Base-by-base conservation (phyloP, 805 yeast genomes). In the Wickerhamiella slavikovae region DNA sequence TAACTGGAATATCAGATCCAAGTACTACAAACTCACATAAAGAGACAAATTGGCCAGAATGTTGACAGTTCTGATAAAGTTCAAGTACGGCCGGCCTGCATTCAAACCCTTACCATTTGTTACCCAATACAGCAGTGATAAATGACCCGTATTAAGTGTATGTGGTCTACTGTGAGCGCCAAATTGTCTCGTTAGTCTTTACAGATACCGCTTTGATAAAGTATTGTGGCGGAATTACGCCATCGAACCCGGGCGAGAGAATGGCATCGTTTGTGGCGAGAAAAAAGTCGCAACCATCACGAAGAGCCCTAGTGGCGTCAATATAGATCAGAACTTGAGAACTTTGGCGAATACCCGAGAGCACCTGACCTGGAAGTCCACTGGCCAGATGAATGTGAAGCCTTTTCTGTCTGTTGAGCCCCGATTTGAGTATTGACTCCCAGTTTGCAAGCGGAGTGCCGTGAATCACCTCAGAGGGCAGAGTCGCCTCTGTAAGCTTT, bases 301-400 rank as follows among this genome's bases (percentile, higher is more conserved):
- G 54, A 20, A 66, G 37, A 17, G 76, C 57, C 36, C 58, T 58
- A 3, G 47, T 55, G 2, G 64, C 52, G 41, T 82, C 69, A 3
- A 85, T 44, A 42, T 64, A 75, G 3, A 89, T 71, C 31, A 69
- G 50, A 1, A 75, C 66, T 17, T 57, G 45, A 31, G 70, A 53
- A 24, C 57, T 54, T n/a, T 49, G 40, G 29, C 95, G 57, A 57
- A 80, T 66, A 0, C 96, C 96, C 36, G 83, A 69, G 10, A 73
- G 58, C 10, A 71, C 71, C 3, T 57, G 55, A 2, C 57, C 53
- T 1, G 67, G 62, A 7, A 66, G 39, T 9, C 71, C 72, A 1
- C 66, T 54, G 0, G 96, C 78, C 46, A 85, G 60, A 52, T 89
- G 98, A 12, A 89, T 68, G 48, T 89, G 96, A 38, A 73, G 73